A percentile compares a stretch with the other conserved stretches of the same genome.
phyloP scores from a whole-genome alignment of 176 grass and related monocot species.

The Zea luxurians region DNA sequence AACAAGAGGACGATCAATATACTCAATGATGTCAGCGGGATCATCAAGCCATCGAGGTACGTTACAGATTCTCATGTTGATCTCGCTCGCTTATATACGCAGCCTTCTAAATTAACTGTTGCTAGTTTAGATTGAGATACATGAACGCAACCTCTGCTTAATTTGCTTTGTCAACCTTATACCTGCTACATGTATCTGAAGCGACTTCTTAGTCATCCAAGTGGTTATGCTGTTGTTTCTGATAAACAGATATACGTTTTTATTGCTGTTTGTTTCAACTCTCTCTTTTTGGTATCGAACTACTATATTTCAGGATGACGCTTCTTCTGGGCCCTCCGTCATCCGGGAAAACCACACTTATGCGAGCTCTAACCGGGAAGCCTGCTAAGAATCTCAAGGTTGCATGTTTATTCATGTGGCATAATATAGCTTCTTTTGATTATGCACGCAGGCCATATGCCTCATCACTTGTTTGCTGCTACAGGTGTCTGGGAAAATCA shows the following conservation, averaged over 20 bases:
- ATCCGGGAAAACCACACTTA: conserved; percentile 81
- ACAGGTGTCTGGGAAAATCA: conserved; percentile 47
- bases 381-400: conserved; percentile 73
- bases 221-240: not conserved
- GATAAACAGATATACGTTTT: not conserved
- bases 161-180: not conserved
- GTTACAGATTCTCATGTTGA: not conserved
- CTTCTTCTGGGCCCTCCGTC: conserved; percentile 93
- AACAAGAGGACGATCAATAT: conserved; percentile 59
- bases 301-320: conserved; percentile 76
- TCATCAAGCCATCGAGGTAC: conserved; percentile 76
- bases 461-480: not conserved
- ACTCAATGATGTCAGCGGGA: conserved; percentile 71
- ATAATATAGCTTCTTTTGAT: not conserved
- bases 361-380: conserved; percentile 71
- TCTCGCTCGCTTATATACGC: not conserved
- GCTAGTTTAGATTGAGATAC: not conserved
- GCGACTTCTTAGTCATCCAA: not conserved
- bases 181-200: not conserved
- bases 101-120: not conserved
- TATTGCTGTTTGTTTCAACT: conserved; percentile 10
- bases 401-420: conserved; percentile 8
- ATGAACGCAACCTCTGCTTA: not conserved
- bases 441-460: not conserved
- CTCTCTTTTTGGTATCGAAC: conserved; percentile 9